phyloP scores from a whole-genome alignment of 768 basidiomycete species.

The Galerina sulciceps region DNA sequence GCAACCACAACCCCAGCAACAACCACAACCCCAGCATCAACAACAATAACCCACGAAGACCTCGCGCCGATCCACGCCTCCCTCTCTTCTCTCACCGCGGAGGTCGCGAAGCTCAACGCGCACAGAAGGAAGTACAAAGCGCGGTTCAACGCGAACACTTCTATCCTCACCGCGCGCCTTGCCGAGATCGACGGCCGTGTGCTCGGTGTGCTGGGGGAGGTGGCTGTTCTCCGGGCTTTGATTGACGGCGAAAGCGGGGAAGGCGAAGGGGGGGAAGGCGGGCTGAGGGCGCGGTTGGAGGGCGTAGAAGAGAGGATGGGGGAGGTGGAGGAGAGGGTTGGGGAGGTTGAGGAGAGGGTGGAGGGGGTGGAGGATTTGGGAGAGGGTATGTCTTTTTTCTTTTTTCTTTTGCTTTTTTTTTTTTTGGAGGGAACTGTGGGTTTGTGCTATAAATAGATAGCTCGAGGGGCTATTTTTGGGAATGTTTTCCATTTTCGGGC shows the following conservation, averaged over 20 bases:
- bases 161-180: conserved; percentile 43
- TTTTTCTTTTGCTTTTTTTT: neutral
- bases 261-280: no score
- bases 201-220: conserved; percentile 23
- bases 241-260: no score
- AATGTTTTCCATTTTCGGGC: no score
- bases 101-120: conserved; percentile 40
- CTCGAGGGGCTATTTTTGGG: no score
- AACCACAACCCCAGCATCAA: no score
- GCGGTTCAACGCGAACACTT: conserved; percentile 44
- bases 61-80: neutral
- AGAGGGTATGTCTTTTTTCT: conserved; percentile 36
- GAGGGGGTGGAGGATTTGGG: conserved; percentile 32
- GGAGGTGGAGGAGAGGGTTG: no score
- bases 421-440: neutral
- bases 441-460: no score
- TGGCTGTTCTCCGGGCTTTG: no score
- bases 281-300: no score
- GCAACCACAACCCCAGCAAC: no score
- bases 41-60: neutral
- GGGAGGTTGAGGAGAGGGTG: conserved; percentile 18
- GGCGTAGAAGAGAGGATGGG: no score
- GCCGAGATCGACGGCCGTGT: conserved; percentile 39
- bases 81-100: conserved; percentile 11
- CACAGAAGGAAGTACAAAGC: conserved; percentile 45